Percentiles rank a stretch among this genome's conserved stretches.
Conservation (phyloP, 2,329 filamentous ascomycete species). For the Endocalyx cinctus region DNA sequence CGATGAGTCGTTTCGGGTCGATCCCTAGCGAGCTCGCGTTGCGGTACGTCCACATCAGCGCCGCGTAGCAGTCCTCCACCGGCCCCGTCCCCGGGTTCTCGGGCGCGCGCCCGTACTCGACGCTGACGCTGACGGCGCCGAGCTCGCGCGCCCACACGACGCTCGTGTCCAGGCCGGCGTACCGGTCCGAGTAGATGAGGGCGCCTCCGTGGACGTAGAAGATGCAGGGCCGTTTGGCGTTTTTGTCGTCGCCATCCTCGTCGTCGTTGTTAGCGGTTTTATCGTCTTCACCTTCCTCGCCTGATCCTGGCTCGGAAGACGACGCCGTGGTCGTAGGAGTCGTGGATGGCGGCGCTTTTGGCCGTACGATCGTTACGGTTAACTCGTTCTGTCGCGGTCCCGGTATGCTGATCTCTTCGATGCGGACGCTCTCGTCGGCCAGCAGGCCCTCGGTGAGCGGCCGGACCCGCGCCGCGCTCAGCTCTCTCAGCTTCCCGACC, state of each 20-base stretch:
- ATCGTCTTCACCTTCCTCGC: no score
- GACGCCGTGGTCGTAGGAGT: no score
- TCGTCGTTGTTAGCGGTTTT: no score
- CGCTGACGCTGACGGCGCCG: slow-evolving; percentile 25
- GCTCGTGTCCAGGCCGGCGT: slow-evolving; percentile 26
- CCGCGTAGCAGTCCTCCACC: slow-evolving; percentile 34
- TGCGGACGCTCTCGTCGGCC: slow-evolving; percentile 20
- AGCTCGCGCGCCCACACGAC: slow-evolving; percentile 25
- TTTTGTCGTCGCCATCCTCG: slow-evolving; percentile 3
- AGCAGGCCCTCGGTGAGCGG: slow-evolving; percentile 23
- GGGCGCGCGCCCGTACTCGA: slow-evolving; percentile 28
- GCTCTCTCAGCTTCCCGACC: slow-evolving; percentile 22
- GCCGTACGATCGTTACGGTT: slow-evolving; percentile 20
- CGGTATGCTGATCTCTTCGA: slow-evolving; percentile 20
- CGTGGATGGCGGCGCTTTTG: slow-evolving; percentile 18
- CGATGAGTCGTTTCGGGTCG: slow-evolving; percentile 42
- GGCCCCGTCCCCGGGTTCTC: slow-evolving; percentile 23
- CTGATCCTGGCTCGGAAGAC: no score
- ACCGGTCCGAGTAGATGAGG: slow-evolving; percentile 25
- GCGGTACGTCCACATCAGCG: slow-evolving; percentile 26
- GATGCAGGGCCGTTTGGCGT: slow-evolving; percentile 20
- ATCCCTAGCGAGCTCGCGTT: slow-evolving; percentile 34
- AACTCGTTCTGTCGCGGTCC: slow-evolving; percentile 19
- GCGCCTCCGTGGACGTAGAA: slow-evolving; percentile 29
- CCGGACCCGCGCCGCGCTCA: slow-evolving; percentile 17